Percentiles rank a stretch among this genome's conserved stretches.
These are phyloP conservation scores for Scutellaria baicalensis DNA, from an alignment of 257 asterid genomes.

Conservation along the genomic window DNA sequence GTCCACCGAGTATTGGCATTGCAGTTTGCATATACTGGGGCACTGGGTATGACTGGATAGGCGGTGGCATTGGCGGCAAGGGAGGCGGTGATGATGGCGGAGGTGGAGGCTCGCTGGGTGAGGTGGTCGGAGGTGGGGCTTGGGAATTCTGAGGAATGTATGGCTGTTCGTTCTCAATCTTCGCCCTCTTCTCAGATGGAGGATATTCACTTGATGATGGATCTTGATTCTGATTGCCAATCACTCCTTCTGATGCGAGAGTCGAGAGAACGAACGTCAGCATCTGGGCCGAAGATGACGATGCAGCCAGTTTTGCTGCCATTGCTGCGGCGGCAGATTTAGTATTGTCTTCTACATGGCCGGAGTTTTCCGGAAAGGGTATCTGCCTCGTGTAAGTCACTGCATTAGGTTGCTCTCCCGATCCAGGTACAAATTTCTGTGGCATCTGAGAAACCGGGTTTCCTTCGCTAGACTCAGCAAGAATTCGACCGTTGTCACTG, in stretches of 20 bases:
- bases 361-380: conserved; percentile 36
- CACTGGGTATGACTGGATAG: conserved; percentile 56
- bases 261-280: conserved; percentile 71
- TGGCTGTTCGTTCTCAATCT: conserved; percentile 44
- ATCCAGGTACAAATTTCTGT: conserved; percentile 20
- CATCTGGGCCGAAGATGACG: conserved; percentile 88
- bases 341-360: conserved; percentile 39
- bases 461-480: conserved; percentile 28
- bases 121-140: conserved; percentile 15
- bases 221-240: conserved; percentile 36
- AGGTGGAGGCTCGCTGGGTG: conserved; percentile 52
- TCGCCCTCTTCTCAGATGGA: conserved; percentile 62
- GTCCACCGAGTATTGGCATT: conserved; percentile 31
- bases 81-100: conserved; percentile 87
- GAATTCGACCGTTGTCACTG: conserved; percentile 19
- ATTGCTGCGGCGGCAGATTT: conserved; percentile 83
- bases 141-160: conserved; percentile 45
- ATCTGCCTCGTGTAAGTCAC: conserved; percentile 52
- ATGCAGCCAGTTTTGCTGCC: conserved; percentile 80
- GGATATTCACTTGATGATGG: conserved; percentile 38
- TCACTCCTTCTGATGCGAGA: conserved; percentile 81
- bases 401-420: conserved; percentile 48
- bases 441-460: conserved; percentile 25
- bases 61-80: conserved; percentile 58
- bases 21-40: conserved; percentile 54